These are phyloP conservation scores for Botrytis tulipae DNA, from an alignment of 2,329 filamentous ascomycete genomes.

Conservation along the genomic window DNA sequence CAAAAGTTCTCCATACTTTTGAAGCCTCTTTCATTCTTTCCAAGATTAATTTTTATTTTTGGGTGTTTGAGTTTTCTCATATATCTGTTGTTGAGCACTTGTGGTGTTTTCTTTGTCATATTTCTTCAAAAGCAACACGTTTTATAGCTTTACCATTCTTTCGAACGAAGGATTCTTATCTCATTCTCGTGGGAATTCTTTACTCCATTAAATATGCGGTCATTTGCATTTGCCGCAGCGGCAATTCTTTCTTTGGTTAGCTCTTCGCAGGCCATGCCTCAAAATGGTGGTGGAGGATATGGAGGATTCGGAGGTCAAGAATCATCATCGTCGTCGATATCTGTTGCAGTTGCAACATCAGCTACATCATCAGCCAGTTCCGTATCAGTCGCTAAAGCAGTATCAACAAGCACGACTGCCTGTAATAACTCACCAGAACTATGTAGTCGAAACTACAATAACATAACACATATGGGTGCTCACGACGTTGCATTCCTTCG, in stretches of 20 bases:
- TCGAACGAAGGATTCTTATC: background rate
- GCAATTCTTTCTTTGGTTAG: slow-evolving; percentile 31
- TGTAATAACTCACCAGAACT: slow-evolving; percentile 82
- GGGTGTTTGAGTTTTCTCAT: background rate
- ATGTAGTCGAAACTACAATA: slow-evolving; percentile 69
- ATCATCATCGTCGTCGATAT: slow-evolving; percentile 2
- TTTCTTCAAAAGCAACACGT: background rate
- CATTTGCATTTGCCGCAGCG: slow-evolving; percentile 29
- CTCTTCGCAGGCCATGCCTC: slow-evolving; percentile 30
- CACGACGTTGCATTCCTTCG: slow-evolving; percentile 67
- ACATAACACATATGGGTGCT: slow-evolving; percentile 71
- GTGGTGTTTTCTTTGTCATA: background rate
- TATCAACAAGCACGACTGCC: slow-evolving; percentile 32
- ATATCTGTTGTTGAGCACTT: background rate
- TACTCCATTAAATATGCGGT: slow-evolving; percentile 20
- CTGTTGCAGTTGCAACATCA: slow-evolving; percentile 17
- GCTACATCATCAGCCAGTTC: slow-evolving; percentile 18
- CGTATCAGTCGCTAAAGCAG: slow-evolving; percentile 25
- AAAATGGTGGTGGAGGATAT: slow-evolving; percentile 20
- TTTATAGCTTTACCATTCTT: slow-evolving; percentile 5
- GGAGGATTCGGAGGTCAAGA: slow-evolving; percentile 4
- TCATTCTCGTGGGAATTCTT: background rate
- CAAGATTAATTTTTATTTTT: background rate
- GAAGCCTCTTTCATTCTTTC: slow-evolving; percentile 11
- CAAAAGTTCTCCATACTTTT: slow-evolving; percentile 9